Conservation (phyloP, 2,329 filamentous ascomycete genomes). For the Bimuria novae-zelandiae region DNA sequence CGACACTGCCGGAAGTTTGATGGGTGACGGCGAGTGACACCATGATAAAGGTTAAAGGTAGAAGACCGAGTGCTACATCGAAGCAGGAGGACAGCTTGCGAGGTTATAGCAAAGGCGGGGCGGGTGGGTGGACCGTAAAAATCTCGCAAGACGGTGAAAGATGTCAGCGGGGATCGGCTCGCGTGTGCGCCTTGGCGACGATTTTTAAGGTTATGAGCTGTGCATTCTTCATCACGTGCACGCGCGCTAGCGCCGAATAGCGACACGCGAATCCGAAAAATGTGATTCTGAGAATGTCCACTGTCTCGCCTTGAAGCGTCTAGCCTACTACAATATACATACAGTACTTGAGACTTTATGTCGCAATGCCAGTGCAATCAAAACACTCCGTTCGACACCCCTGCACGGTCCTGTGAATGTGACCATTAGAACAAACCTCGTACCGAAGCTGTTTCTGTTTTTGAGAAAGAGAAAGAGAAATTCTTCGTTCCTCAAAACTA, state of each 20-base stretch:
- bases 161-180: neutral
- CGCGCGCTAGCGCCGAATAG: neutral
- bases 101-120: neutral
- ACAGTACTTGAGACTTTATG: no score
- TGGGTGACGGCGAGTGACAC: slow-evolving; percentile 45
- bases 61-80: slow-evolving; percentile 33
- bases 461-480: no score
- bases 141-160: slow-evolving; percentile 15
- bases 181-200: neutral
- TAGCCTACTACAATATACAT: no score
- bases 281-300: neutral
- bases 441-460: no score
- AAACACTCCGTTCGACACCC: no score
- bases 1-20: slow-evolving; percentile 31
- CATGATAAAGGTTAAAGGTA: slow-evolving; percentile 30
- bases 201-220: neutral
- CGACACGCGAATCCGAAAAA: neutral
- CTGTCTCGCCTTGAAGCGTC: no score
- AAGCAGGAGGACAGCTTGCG: slow-evolving; percentile 11
- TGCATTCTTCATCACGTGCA: slow-evolving; percentile 1
- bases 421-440: no score
- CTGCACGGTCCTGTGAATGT: no score
- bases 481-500: no score
- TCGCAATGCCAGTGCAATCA: no score
- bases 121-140: slow-evolving; percentile 9